phyloP scores from a whole-genome alignment of 345 rosid genomes.

The Clausena lansium region DNA sequence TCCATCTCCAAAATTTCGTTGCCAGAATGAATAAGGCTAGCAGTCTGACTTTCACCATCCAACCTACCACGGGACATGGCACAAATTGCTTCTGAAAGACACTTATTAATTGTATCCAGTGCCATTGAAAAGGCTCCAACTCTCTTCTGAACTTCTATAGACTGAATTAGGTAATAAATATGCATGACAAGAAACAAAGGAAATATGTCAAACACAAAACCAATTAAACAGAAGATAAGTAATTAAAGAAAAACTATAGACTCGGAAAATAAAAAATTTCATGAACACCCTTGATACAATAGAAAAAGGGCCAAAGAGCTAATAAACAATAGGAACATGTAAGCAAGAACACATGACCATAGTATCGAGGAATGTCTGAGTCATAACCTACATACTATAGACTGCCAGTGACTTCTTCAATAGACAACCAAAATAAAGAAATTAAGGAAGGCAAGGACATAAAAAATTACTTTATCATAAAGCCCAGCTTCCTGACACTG shows the following conservation, averaged over 20 bases:
- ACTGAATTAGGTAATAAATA: constrained; percentile 28
- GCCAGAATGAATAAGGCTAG: constrained; percentile 87
- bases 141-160: constrained; percentile 88
- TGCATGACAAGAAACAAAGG: constrained; percentile 11
- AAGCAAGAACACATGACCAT: background rate
- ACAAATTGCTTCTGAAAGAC: constrained; percentile 88
- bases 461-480: constrained; percentile 74
- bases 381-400: background rate
- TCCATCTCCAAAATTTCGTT: constrained; percentile 80
- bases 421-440: background rate
- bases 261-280: background rate
- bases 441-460: constrained; percentile 6
- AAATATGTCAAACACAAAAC: constrained; percentile 4
- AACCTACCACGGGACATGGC: constrained; percentile 78
- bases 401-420: background rate
- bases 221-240: background rate
- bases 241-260: background rate
- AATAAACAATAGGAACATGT: background rate
- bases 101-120: constrained; percentile 80
- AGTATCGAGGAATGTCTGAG: background rate
- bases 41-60: constrained; percentile 87
- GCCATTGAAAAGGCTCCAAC: constrained; percentile 94
- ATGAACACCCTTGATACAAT: background rate
- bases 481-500: constrained; percentile 89
- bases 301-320: background rate